Conservation (phyloP, 805 yeast species). For the Metahyphopichia silvanorum region DNA sequence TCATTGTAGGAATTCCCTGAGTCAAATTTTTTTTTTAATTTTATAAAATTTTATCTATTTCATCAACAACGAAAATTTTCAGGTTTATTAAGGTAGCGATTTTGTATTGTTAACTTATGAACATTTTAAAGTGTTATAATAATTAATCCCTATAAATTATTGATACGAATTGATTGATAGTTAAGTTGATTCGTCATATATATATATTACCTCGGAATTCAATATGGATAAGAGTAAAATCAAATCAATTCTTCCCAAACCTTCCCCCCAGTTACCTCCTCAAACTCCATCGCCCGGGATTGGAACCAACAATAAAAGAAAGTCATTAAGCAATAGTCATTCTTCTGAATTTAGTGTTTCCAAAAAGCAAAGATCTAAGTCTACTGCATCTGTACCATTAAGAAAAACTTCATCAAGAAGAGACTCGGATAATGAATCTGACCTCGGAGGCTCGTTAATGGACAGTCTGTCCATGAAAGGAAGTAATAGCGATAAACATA, state of each 20-base stretch:
- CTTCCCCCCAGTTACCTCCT: constrained; percentile 15
- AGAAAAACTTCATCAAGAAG: not conserved
- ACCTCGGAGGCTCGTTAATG: not conserved
- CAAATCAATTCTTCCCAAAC: constrained; percentile 43
- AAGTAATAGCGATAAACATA: constrained; percentile 9
- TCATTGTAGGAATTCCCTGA: too few relatives aligned
- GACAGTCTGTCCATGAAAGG: too few relatives aligned
- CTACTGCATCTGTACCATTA: constrained; percentile 3
- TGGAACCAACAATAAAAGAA: constrained; percentile 11
- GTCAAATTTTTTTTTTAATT: too few relatives aligned
- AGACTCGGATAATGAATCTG: not conserved
- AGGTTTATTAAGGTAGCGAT: too few relatives aligned
- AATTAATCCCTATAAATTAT: too few relatives aligned
- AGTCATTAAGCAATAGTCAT: constrained; percentile 8
- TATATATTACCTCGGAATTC: too few relatives aligned
- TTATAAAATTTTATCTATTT: too few relatives aligned
- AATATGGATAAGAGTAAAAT: constrained; percentile 36
- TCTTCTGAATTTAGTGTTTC: constrained; percentile 5
- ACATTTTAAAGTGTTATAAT: too few relatives aligned
- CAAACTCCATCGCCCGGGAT: constrained; percentile 7
- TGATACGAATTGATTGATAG: too few relatives aligned
- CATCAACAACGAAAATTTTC: too few relatives aligned
- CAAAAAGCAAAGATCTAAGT: constrained; percentile 10
- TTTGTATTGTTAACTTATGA: too few relatives aligned
- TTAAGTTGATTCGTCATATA: too few relatives aligned